phyloP scores from a whole-genome alignment of 352 stramenopile genomes.

The Pythium graminicola region DNA sequence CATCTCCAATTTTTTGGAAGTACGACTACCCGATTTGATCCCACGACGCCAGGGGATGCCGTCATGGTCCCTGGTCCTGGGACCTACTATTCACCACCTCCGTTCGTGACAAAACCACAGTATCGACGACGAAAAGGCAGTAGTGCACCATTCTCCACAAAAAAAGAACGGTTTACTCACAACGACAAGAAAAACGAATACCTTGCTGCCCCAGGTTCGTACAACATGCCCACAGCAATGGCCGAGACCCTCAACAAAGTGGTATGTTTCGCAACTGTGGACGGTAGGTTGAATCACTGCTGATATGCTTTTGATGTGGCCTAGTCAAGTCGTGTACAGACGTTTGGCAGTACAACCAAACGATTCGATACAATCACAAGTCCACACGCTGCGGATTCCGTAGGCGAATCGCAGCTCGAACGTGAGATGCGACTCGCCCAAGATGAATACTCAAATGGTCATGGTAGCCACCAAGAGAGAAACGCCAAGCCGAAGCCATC shows the following conservation, averaged over 20 bases:
- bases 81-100: conserved; percentile 47
- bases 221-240: conserved; percentile 52
- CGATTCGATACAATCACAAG: conserved; percentile 54
- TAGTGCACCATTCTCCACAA: conserved; percentile 54
- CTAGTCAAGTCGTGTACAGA: conserved; percentile 57
- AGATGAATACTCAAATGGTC: conserved; percentile 15
- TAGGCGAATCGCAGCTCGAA: conserved; percentile 46
- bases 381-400: conserved; percentile 5
- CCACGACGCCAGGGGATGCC: conserved; percentile 3
- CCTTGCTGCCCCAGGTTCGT: conserved; percentile 55
- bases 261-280: conserved; percentile 36
- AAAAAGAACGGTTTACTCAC: conserved; percentile 62
- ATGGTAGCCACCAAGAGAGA: conserved; percentile 10
- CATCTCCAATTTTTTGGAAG: conserved; percentile 80
- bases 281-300: no score
- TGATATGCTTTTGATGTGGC: background rate
- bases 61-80: conserved; percentile 35
- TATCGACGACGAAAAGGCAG: conserved; percentile 31
- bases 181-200: conserved; percentile 38
- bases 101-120: conserved; percentile 24
- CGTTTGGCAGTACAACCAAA: conserved; percentile 70
- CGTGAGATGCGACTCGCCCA: conserved; percentile 39
- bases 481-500: conserved; percentile 37
- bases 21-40: conserved; percentile 60
- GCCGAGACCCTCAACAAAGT: conserved; percentile 64